These are phyloP conservation scores for Stephania japonica DNA, from an alignment of 164 flowering plant species.

Conservation along the genomic window DNA sequence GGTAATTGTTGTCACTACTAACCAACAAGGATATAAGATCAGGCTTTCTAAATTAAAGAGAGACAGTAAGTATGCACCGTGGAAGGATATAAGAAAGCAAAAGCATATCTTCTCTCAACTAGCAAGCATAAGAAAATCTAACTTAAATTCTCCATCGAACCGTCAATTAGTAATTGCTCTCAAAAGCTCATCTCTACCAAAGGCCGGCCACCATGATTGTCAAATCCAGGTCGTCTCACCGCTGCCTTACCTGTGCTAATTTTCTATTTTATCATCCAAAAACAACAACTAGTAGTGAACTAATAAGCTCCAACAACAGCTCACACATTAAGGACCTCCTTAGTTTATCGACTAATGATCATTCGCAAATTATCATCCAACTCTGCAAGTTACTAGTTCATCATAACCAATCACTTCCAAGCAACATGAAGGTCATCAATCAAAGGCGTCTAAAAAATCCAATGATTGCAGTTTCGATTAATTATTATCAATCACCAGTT, in stretches of 20 bases:
- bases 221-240: too few species aligned
- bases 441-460: not conserved
- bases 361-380: not conserved
- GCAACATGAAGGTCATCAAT: not conserved
- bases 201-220: too few species aligned
- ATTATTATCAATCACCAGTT: too few species aligned
- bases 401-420: not conserved
- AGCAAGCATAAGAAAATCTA: not conserved
- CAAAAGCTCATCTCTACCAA: too few species aligned
- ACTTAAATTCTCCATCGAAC: not conserved
- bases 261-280: too few species aligned
- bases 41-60: too few species aligned
- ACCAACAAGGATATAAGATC: too few species aligned
- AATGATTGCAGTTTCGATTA: not conserved
- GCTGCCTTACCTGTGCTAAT: not conserved
- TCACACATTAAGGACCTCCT: not conserved
- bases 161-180: too few species aligned
- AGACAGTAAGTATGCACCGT: too few species aligned
- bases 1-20: too few species aligned
- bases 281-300: not conserved
- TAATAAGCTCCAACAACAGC: not conserved
- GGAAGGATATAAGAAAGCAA: too few species aligned
- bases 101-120: too few species aligned
- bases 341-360: not conserved
- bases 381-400: not conserved